phyloP scores from a whole-genome alignment of 345 rosid species.

The Streptanthus diversifolius region DNA sequence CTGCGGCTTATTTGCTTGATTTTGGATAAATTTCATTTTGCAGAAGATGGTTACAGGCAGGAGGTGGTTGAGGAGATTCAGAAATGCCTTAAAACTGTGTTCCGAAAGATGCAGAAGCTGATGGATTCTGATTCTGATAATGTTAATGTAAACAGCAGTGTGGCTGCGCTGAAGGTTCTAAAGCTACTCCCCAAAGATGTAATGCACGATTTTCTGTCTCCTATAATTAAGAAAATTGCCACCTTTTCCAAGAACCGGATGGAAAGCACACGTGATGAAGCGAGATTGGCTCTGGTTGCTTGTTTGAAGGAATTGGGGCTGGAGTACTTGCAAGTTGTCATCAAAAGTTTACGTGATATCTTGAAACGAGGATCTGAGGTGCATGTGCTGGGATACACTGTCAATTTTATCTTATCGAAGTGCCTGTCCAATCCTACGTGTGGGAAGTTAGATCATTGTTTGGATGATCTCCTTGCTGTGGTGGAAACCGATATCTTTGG shows the following conservation, averaged over 20 bases:
- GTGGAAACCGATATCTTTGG: conserved; percentile 81
- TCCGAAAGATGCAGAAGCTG: conserved; percentile 48
- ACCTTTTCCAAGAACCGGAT: conserved; percentile 66
- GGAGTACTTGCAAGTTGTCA: conserved; percentile 67
- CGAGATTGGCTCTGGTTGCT: conserved; percentile 77
- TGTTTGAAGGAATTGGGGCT: conserved; percentile 89
- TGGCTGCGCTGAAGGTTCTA: conserved; percentile 75
- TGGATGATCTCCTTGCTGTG: conserved; percentile 68
- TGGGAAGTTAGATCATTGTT: conserved; percentile 76
- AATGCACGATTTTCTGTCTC: conserved; percentile 58
- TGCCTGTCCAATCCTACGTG: conserved; percentile 37
- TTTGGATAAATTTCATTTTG: conserved; percentile 76
- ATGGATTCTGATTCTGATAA: conserved; percentile 60
- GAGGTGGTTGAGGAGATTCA: conserved; percentile 48
- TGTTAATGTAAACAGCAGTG: conserved; percentile 58
- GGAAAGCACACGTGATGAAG: conserved; percentile 69
- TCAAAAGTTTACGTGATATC: conserved; percentile 57
- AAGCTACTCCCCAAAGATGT: conserved; percentile 80
- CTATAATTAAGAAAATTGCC: conserved; percentile 63
- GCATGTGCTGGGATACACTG: conserved; percentile 80
- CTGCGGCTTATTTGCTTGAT: conserved; percentile 64
- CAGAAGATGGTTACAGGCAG: conserved; percentile 31
- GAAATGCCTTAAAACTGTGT: neutral
- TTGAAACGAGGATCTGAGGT: conserved; percentile 81
- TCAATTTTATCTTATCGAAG: conserved; percentile 62